Conservation (phyloP, 1,284 basidiomycete species). For the Austropuccinia psidii region DNA sequence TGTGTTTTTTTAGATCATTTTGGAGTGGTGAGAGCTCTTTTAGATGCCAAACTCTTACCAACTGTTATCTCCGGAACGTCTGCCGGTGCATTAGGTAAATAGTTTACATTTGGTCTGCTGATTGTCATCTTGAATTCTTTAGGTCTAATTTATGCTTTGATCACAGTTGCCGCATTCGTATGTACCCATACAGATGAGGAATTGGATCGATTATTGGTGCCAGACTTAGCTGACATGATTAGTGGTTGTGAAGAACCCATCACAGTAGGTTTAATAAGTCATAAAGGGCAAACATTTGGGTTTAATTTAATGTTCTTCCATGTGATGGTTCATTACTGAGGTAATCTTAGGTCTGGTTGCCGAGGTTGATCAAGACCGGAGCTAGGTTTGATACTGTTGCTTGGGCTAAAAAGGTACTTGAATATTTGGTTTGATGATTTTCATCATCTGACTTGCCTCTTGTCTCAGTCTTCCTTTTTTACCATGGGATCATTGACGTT, state of each 20-base stretch:
- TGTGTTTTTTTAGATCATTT: constrained; percentile 58
- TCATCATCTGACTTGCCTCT: constrained; percentile 1
- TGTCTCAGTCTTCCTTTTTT: constrained; percentile 63
- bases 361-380: constrained; percentile 74
- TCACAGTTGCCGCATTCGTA: constrained; percentile 57
- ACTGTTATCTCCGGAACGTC: constrained; percentile 82
- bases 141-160: not conserved
- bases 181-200: constrained; percentile 89
- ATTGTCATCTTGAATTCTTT: not conserved
- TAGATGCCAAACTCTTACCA: constrained; percentile 79
- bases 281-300: no score
- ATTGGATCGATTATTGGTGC: constrained; percentile 66
- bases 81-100: constrained; percentile 66
- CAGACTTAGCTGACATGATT: constrained; percentile 73
- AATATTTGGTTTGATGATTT: constrained; percentile 34
- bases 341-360: constrained; percentile 58
- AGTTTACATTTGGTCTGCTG: not conserved
- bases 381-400: constrained; percentile 82
- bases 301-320: not conserved
- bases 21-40: constrained; percentile 82
- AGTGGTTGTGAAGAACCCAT: constrained; percentile 76
- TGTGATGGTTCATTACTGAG: not conserved
- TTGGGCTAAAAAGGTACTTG: constrained; percentile 78
- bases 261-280: not conserved
- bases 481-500: constrained; percentile 92